Evolutionary conservation across 768 basidiomycete genomes (phyloP), one percentile per base, ranked within the genome.

Genomic region (Lyophyllum shimeji): DNA sequence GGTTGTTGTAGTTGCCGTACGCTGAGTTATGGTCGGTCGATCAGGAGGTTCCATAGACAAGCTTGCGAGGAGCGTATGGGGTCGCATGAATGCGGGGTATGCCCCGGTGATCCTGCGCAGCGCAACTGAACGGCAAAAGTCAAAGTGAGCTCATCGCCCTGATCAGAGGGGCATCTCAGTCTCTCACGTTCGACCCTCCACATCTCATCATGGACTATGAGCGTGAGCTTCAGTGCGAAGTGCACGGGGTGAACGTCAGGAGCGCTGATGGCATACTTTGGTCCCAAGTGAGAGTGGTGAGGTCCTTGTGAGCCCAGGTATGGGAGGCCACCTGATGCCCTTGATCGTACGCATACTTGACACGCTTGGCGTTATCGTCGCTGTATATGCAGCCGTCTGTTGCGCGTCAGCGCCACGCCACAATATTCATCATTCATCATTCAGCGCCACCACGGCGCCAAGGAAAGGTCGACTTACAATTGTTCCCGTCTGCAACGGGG

Each of bases 261-360:
- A 39, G 23, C 37, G n/a, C 40, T 24, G 20, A 27, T 2, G 55
- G 37, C 66, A 8, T 55, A 71, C 71, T 60, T 57, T 68, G 58
- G 44, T 68, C 67, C 54, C 59, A 56, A 13, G 61, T 63, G n/a
- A 72, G 63, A 1, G 58, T 66, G 9, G 66, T 67, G 11, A 76
- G 60, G 31, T 73, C 64, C 44, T 63, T 61, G 57, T 74, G 74
- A 12, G 62, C 58, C 71, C 74, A 74, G 0, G 71, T 71, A 40
- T 74, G 72, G n/a, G 69, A 70, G 1, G 64, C 70, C 6, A 75
- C 60, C 52, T 74, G 73, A 52, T 71, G 68, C 2, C 72, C 71
- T 25, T 67, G 57, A 37, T 64, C 59, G 25, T 65, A 69, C 9
- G 62, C 69, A 25, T 67, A 71, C 52, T 66, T 63, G 51, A 72